These are phyloP conservation scores for Polygonum aviculare DNA, from an alignment of 148 eudicot genomes.

Conservation along the genomic window DNA sequence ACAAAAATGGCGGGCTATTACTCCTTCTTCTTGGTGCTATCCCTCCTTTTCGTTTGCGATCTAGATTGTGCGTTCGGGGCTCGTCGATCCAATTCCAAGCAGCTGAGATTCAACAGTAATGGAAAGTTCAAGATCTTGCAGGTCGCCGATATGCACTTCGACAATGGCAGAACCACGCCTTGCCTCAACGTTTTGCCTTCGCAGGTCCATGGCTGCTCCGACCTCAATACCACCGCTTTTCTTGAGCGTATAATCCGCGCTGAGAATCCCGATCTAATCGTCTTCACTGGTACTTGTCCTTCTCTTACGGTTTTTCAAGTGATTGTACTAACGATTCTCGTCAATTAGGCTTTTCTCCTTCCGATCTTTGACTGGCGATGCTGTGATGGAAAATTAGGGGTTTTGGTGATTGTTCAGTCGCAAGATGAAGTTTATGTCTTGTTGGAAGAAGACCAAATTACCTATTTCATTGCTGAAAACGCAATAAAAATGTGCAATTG, in stretches of 20 bases:
- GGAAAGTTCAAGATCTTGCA: constrained; percentile 83
- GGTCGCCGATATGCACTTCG: constrained; percentile 96
- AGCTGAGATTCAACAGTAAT: constrained; percentile 42
- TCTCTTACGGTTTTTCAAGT: background rate
- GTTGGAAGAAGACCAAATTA: background rate
- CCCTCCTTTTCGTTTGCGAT: background rate
- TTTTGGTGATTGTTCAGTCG: too few relatives aligned
- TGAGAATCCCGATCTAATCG: constrained; percentile 72
- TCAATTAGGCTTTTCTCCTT: background rate
- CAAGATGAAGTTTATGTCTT: background rate
- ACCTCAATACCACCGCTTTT: constrained; percentile 78
- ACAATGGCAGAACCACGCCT: constrained; percentile 39
- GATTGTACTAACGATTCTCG: background rate
- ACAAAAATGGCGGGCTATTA: background rate
- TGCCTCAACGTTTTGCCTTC: constrained; percentile 60
- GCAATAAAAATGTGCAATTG: background rate
- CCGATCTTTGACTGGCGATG: background rate
- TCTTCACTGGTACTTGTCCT: constrained; percentile 59
- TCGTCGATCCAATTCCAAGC: constrained; percentile 2
- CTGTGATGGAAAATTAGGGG: too few relatives aligned
- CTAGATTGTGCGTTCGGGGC: background rate
- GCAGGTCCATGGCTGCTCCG: constrained; percentile 56
- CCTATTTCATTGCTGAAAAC: background rate
- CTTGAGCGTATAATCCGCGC: constrained; percentile 60
- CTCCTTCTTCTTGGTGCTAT: background rate